Percentiles rank a stretch among this genome's conserved stretches.
Evolutionary conservation across 2,329 filamentous ascomycete genomes (phyloP).

Genomic region (Fusarium sp.): DNA sequence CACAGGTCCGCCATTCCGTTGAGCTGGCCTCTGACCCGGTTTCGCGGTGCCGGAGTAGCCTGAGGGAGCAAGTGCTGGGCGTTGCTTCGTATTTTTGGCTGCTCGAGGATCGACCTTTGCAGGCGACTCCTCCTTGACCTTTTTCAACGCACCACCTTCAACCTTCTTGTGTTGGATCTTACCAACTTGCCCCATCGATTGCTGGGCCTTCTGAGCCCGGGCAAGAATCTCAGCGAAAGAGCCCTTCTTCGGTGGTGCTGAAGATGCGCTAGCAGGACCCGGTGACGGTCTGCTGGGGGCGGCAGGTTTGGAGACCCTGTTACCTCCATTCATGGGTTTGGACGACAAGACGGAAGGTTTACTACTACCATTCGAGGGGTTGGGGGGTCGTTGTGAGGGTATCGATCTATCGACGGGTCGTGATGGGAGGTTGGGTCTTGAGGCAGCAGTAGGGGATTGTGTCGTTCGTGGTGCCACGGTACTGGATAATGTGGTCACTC

Average conservation of each 20-base stretch:
- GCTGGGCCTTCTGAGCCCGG: constrained; percentile 73
- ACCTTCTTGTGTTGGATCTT: constrained; percentile 80
- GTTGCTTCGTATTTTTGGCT: constrained; percentile 33
- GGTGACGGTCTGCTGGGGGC: constrained; percentile 38
- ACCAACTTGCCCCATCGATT: constrained; percentile 68
- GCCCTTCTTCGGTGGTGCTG: constrained; percentile 71
- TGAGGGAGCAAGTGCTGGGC: constrained; percentile 18
- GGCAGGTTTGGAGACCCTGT: constrained; percentile 39
- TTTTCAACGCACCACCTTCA: constrained; percentile 63
- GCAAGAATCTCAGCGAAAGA: constrained; percentile 80
- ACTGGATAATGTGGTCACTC: constrained; percentile 40
- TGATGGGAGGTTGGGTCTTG: constrained; percentile 34
- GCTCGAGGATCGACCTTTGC: constrained; percentile 40
- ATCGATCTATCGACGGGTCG: constrained; percentile 41
- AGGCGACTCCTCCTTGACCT: constrained; percentile 57
- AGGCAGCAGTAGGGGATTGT: constrained; percentile 29
- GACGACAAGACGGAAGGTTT: constrained; percentile 38
- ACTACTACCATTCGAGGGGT: constrained; percentile 13
- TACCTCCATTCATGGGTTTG: constrained; percentile 40
- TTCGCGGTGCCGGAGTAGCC: constrained; percentile 49
- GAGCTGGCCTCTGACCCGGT: constrained; percentile 41
- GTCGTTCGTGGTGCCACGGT: constrained; percentile 33
- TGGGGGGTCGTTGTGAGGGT: constrained; percentile 36
- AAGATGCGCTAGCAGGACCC: constrained; percentile 51
- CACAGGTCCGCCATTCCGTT: constrained; percentile 37